Evolutionary conservation across 1,139 yeast species (phyloP), one percentile per base, ranked within the genome.

Genomic region (Trichomonascaceae sp.): DNA sequence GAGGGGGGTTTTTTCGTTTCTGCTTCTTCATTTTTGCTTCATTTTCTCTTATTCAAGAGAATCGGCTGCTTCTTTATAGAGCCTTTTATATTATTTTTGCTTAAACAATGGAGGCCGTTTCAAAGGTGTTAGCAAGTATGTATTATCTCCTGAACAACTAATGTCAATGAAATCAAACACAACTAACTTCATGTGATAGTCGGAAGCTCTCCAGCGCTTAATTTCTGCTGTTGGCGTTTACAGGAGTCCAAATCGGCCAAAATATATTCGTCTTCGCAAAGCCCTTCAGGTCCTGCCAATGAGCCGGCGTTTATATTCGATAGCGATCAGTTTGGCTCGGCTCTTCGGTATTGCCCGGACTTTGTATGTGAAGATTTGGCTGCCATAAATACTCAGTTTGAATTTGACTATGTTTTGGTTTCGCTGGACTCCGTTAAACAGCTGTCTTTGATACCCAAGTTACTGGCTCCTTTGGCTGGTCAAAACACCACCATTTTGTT

Each of bases 401-500:
- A 60, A 30, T 64, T 61, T 45, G 69, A 67, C 49, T 58, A 60
- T 12, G 62, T 70, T 12, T 45, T 70, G n/a, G 55, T 69, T 24
- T 62, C 68, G 24, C 58, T 69, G 3, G 54, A 66, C 10, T 59
- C 65, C 8, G 60, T 68, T 20, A 61, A 63, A 27, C 69, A 67
- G 51, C 60, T 67, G 20, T 54, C 58, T 27, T 57, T 63, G 27
- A 57, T 64, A 54, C 60, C 65, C 55, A 63, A 64, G 53, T 49
- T 56, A 41, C 58, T 69, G 18, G 58, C 57, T 17, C 41, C 47
- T 22, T 55, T 63, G 13, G 52, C 67, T 13, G 51, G 55, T 8
- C 60, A 66, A n/a, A 57, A 62, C 45, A 69, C 72, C 0, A 53
- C 64, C 13, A 57, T 70, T 13, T 52, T 69, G 7, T 62, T 70